A percentile compares a stretch with the other conserved stretches of the same genome.
phyloP scores from a whole-genome alignment of 2,329 filamentous ascomycete species.

The Talaromyces sp. region DNA sequence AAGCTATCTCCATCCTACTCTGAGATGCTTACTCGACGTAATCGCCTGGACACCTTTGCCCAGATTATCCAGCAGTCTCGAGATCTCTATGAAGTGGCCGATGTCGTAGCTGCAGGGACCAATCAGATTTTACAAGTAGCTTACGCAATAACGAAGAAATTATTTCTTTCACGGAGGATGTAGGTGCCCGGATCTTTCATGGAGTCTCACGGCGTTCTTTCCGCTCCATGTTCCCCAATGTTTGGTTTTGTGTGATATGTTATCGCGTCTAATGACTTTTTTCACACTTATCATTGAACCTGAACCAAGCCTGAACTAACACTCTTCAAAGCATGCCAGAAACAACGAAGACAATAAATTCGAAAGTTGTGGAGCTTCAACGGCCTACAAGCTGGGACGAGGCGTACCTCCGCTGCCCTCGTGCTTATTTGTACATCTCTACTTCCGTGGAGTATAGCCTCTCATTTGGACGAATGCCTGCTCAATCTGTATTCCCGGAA shows the following conservation, averaged over 20 bases:
- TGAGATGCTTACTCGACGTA: not conserved
- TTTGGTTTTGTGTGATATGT: not conserved
- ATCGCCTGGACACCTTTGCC: not conserved
- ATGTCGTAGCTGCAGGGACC: not conserved
- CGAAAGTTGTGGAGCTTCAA: not conserved
- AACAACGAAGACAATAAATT: not conserved
- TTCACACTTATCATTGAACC: not conserved
- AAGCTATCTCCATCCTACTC: not conserved
- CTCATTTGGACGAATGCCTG: not conserved
- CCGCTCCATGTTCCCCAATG: not conserved
- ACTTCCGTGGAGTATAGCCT: constrained; percentile 30
- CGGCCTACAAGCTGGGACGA: constrained; percentile 30
- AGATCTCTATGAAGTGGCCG: not conserved
- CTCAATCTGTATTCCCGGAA: not conserved
- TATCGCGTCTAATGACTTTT: not conserved
- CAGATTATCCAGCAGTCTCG: not conserved
- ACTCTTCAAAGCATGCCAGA: not conserved
- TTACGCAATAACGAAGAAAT: not conserved
- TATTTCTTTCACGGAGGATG: not conserved
- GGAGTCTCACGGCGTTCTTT: not conserved
- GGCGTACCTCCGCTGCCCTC: constrained; percentile 27
- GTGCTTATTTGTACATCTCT: constrained; percentile 31
- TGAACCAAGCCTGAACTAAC: not conserved
- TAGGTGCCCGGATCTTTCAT: not conserved
- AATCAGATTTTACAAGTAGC: not conserved